These are phyloP conservation scores for Rhodotorula babjevae DNA, from an alignment of 768 basidiomycete species.

Conservation along the genomic window DNA sequence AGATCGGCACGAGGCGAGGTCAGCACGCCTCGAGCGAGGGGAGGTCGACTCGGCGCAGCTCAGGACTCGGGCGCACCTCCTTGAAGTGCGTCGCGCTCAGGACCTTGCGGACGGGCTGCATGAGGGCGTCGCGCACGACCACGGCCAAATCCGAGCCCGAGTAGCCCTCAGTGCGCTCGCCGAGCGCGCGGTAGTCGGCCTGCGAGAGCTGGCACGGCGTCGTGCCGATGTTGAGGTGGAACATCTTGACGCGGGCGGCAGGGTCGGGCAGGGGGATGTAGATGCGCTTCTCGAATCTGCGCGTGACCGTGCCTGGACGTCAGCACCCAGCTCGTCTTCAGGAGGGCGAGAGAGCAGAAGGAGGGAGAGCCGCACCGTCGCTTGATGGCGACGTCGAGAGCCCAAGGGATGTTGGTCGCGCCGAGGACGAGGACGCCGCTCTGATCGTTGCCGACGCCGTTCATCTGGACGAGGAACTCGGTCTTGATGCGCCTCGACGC, in stretches of 20 bases:
- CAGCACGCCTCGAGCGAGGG: background rate
- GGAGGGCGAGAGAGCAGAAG: too few relatives aligned
- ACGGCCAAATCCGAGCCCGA: conserved; percentile 94
- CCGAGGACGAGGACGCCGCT: conserved; percentile 92
- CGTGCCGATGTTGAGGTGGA: conserved; percentile 87
- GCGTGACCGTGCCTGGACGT: background rate
- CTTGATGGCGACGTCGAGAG: conserved; percentile 84
- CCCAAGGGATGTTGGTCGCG: conserved; percentile 98
- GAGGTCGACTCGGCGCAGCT: background rate
- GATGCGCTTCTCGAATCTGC: conserved; percentile 92
- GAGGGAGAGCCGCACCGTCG: conserved; percentile 58
- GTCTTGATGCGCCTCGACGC: conserved; percentile 97
- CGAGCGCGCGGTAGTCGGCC: conserved; percentile 74
- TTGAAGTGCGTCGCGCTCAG: conserved; percentile 94
- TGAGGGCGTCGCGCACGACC: conserved; percentile 89
- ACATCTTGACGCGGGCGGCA: conserved; percentile 89
- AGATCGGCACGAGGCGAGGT: background rate
- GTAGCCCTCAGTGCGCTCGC: conserved; percentile 79
- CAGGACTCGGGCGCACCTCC: conserved; percentile 44
- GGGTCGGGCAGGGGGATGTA: conserved; percentile 94
- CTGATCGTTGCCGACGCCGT: conserved; percentile 96
- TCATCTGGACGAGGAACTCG: conserved; percentile 89
- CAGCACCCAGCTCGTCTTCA: background rate
- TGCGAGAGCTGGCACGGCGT: conserved; percentile 78
- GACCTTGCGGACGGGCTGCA: conserved; percentile 97